Conservation (phyloP, 2,329 filamentous ascomycete genomes). For the Epichloe aotearoae region DNA sequence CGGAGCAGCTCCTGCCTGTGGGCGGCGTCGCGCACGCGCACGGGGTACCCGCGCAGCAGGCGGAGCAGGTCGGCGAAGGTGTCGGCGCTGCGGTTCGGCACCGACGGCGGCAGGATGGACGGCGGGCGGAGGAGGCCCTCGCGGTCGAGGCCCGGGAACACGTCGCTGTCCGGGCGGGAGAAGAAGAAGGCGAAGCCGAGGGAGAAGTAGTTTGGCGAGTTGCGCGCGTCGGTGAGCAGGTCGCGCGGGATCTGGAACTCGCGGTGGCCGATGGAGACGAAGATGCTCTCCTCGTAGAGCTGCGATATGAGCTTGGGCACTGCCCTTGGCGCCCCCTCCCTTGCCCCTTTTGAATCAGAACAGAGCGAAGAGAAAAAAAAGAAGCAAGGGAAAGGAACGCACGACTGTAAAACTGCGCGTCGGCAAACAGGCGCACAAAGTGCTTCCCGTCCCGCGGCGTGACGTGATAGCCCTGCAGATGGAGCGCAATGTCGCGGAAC, state of each 20-base stretch:
- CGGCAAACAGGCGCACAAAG: slow-evolving; percentile 85
- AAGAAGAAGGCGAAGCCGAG: slow-evolving; percentile 85
- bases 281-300: slow-evolving; percentile 83
- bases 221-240: slow-evolving; percentile 71
- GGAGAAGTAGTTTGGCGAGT: slow-evolving; percentile 92
- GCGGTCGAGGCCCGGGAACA: slow-evolving; percentile 76
- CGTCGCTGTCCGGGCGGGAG: slow-evolving; percentile 53
- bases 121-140: slow-evolving; percentile 72
- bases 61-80: slow-evolving; percentile 74
- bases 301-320: slow-evolving; percentile 83
- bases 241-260: slow-evolving; percentile 87
- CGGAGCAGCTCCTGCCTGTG: slow-evolving; percentile 68
- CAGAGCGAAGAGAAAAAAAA: not conserved
- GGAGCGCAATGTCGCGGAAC: slow-evolving; percentile 77
- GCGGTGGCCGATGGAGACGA: slow-evolving; percentile 75
- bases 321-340: no score
- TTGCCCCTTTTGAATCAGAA: not conserved
- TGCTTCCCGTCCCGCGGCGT: slow-evolving; percentile 68
- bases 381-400: slow-evolving; percentile 17
- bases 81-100: slow-evolving; percentile 71
- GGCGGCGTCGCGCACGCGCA: slow-evolving; percentile 60
- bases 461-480: slow-evolving; percentile 87
- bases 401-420: slow-evolving; percentile 90
- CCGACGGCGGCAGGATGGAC: slow-evolving; percentile 67
- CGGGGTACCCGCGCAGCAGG: slow-evolving; percentile 68